Evolutionary conservation across 192 early-diverging fungal species (phyloP).

Genomic region (Backusella psychrophila): DNA sequence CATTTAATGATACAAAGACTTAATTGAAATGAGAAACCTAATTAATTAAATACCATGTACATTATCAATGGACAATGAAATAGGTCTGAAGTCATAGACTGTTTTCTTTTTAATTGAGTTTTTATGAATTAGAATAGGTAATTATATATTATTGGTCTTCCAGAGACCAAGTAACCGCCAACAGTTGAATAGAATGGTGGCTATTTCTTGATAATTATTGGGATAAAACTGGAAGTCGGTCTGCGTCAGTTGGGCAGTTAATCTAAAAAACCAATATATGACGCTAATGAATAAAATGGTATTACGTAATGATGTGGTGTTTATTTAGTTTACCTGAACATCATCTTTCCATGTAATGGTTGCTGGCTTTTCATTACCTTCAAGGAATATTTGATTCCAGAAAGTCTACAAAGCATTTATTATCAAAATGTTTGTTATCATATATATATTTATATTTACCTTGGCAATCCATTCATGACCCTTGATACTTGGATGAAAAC

Average conservation of each 20-base stretch:
- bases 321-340: neutral
- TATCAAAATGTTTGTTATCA: neutral
- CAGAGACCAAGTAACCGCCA: neutral
- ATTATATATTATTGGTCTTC: neutral
- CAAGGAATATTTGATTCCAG: neutral
- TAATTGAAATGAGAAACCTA: neutral
- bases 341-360: neutral
- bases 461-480: constrained; percentile 12
- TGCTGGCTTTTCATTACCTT: neutral
- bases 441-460: neutral
- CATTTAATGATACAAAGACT: neutral
- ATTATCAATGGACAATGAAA: neutral
- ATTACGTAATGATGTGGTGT: neutral
- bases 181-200: neutral
- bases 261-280: neutral
- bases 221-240: neutral
- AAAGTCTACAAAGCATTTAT: neutral
- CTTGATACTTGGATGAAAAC: constrained; percentile 46
- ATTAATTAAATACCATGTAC: neutral
- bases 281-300: neutral
- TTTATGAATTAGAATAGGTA: neutral
- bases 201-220: neutral
- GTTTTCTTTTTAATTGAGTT: too few species aligned
- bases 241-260: neutral
- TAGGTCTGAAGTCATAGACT: too few species aligned